Evolutionary conservation across 108 stramenopile genomes (phyloP), one percentile per base, ranked within the genome.

Genomic region (Nitzschia sp.): DNA sequence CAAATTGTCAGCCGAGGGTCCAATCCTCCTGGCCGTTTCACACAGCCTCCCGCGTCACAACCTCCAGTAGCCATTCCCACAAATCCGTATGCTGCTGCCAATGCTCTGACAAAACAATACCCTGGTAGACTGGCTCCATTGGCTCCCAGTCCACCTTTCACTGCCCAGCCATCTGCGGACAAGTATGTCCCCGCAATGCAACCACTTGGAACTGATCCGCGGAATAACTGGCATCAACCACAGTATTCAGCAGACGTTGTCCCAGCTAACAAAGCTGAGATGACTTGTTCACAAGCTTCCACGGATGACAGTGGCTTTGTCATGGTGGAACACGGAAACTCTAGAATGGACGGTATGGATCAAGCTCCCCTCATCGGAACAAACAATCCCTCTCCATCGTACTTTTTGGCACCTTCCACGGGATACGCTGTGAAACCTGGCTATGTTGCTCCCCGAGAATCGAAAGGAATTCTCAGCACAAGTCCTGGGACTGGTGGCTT

Each of bases 401-500:
- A 34, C 5, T 34, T 34, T 34, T 34, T 34, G 29, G 29, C 29
- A 5, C 29, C 29, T 34, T 34, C 29, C 29, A 34, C 29, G 1
- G 29, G 29, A 34, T 34, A 24, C 21, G 6, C 21, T 20, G 3
- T 24, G 12, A 54, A 54, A 24, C 29, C 29, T 5, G 29, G 5
- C 5, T 34, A 34, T 34, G 48, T 50, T n/a, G 48, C 6, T 50
- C n/a, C 63, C 2, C 26, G 55, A 29, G 25, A 3, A 20, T 83
- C 85, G 10, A 86, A 78, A 62, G 92, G 92, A 9, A 91, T 95
- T 78, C 81, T 95, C 38, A 83, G 87, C 57, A 95, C 93, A 10
- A 92, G 91, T 57, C 93, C 93, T n/a, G 88, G 88, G 1, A 95
- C 93, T 38, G 93, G 90, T 61, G 84, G 84, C 19, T 83, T 89